A percentile compares a stretch with the other conserved stretches of the same genome.
Conservation (phyloP, 768 basidiomycete genomes). For the Pleurotus ostreatus region DNA sequence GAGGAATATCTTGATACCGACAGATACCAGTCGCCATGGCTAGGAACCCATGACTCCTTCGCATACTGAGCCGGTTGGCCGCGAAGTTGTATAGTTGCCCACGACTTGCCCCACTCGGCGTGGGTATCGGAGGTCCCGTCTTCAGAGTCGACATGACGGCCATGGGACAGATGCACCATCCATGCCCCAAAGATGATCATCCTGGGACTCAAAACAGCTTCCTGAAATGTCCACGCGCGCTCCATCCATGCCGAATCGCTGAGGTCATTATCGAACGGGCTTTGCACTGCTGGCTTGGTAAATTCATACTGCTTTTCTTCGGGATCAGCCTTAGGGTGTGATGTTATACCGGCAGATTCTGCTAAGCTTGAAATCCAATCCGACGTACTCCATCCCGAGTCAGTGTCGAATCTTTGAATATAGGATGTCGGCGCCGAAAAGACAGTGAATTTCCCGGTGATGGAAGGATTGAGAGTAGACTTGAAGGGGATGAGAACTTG, state of each 20-base stretch:
- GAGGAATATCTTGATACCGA: not conserved
- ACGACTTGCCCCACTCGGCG: not conserved
- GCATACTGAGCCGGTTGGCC: not conserved
- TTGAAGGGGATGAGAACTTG: not conserved
- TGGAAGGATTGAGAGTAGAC: not conserved
- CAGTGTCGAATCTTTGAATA: not conserved
- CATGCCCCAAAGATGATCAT: not conserved
- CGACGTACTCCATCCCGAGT: not conserved
- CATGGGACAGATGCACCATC: not conserved
- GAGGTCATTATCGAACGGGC: not conserved
- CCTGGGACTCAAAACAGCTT: slow-evolving; percentile 1
- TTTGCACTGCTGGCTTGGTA: not conserved
- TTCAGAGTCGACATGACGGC: not conserved
- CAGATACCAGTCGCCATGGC: not conserved
- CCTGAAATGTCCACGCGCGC: slow-evolving; percentile 2
- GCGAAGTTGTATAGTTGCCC: not conserved
- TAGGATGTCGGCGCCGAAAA: not conserved
- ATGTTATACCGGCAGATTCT: not conserved
- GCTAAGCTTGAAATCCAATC: not conserved
- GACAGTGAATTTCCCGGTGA: not conserved
- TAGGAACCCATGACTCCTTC: not conserved
- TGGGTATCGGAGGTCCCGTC: not conserved
- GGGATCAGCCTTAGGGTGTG: not conserved
- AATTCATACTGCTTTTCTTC: not conserved
- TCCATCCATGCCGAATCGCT: not conserved